Evolutionary conservation across 208 protist species (phyloP).

Genomic region (Porcisia hertigi): DNA sequence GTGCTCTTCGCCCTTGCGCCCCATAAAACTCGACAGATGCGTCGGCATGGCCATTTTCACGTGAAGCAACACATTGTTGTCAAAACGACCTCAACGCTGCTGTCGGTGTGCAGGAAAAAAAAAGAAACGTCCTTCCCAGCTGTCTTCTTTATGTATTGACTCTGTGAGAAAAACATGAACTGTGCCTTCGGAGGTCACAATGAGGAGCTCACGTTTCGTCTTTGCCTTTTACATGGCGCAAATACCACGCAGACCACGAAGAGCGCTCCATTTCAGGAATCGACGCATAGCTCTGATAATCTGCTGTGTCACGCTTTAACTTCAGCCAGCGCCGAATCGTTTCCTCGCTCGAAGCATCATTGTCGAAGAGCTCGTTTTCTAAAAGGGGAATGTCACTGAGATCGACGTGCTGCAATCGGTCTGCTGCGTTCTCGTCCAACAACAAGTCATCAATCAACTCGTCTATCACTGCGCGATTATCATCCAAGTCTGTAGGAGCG

Average conservation of each 20-base stretch:
- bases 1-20: background rate
- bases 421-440: constrained; percentile 41
- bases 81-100: background rate
- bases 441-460: constrained; percentile 36
- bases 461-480: constrained; percentile 6
- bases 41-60: background rate
- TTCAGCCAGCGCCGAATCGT: constrained; percentile 50
- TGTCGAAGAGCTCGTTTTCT: constrained; percentile 49
- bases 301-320: constrained; percentile 52
- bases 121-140: background rate
- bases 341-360: constrained; percentile 32
- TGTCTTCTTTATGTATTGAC: background rate
- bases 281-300: constrained; percentile 72
- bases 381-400: constrained; percentile 45
- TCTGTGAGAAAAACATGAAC: constrained; percentile 10
- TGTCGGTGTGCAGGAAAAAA: background rate
- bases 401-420: constrained; percentile 40
- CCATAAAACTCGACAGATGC: background rate
- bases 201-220: constrained; percentile 9
- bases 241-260: constrained; percentile 78
- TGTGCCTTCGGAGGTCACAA: background rate
- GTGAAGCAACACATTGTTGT: background rate
- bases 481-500: background rate
- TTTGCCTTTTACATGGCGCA: constrained; percentile 55
- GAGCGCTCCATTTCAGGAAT: constrained; percentile 67